A percentile compares a stretch with the other conserved stretches of the same genome.
These are phyloP conservation scores for Lasiodiplodia hormozganensis DNA, from an alignment of 2,329 filamentous ascomycete genomes.

Conservation along the genomic window DNA sequence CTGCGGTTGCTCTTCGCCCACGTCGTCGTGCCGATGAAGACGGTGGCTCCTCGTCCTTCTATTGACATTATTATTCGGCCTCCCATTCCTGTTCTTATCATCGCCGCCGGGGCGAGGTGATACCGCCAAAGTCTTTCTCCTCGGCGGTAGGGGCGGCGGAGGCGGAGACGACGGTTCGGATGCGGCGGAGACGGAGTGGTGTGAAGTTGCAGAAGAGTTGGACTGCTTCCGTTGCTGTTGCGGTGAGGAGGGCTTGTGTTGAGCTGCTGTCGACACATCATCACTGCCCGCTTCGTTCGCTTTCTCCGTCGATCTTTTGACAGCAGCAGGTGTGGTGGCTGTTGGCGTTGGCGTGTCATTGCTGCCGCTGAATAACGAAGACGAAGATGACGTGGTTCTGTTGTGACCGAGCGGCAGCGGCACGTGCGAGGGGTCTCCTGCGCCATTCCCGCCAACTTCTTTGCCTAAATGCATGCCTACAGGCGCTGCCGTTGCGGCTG, in stretches of 20 bases:
- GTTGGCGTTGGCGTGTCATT: background rate
- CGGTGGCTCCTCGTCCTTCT: background rate
- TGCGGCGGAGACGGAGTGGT: slow-evolving; percentile 35
- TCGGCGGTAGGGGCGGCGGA: slow-evolving; percentile 59
- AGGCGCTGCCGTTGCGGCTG: slow-evolving; percentile 5
- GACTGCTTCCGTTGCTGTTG: slow-evolving; percentile 35
- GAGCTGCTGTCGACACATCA: background rate
- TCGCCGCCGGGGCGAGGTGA: background rate
- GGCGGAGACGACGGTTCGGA: slow-evolving; percentile 35
- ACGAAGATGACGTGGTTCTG: slow-evolving; percentile 42
- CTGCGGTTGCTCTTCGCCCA: background rate
- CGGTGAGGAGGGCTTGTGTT: background rate
- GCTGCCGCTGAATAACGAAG: background rate
- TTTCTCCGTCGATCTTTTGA: background rate
- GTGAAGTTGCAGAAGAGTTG: slow-evolving; percentile 36
- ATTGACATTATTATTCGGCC: too few relatives aligned
- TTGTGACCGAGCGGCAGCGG: background rate
- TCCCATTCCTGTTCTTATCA: background rate
- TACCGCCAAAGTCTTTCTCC: slow-evolving; percentile 39
- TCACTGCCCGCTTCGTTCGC: background rate
- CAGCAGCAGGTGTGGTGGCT: background rate
- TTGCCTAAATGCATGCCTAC: background rate
- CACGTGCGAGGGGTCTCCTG: slow-evolving; percentile 16
- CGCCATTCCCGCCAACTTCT: background rate
- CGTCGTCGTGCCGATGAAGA: background rate